A percentile compares a stretch with the other conserved stretches of the same genome.
phyloP scores from a whole-genome alignment of 2,329 filamentous ascomycete species.

The Trichophyton verrucosum region DNA sequence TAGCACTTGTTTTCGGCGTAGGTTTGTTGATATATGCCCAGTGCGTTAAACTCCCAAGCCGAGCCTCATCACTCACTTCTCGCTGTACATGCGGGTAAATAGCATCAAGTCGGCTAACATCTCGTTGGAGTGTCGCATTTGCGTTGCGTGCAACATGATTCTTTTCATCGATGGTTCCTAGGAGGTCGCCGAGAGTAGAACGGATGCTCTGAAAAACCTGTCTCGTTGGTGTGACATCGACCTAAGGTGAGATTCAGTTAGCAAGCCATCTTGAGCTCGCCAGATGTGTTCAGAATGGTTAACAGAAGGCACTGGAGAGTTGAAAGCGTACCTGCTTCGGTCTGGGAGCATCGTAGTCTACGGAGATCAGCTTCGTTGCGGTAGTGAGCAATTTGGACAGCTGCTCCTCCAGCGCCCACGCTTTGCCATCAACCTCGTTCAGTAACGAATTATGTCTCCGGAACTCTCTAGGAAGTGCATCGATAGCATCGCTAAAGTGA shows the following conservation, averaged over 20 bases:
- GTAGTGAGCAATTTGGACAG: conserved; percentile 58
- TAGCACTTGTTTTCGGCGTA: conserved; percentile 40
- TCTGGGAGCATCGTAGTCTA: conserved; percentile 1
- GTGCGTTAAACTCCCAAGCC: conserved; percentile 79
- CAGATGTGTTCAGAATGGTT: neutral
- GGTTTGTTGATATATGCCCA: conserved; percentile 89
- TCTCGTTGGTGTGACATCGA: conserved; percentile 16
- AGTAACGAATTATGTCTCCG: conserved; percentile 90
- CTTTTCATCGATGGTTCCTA: conserved; percentile 89
- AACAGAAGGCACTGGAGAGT: neutral
- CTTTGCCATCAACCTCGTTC: conserved; percentile 96
- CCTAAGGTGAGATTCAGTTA: neutral
- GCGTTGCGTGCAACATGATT: conserved; percentile 92
- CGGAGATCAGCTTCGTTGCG: conserved; percentile 23
- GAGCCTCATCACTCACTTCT: conserved; percentile 89
- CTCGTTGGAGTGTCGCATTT: conserved; percentile 75
- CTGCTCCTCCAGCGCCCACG: conserved; percentile 73
- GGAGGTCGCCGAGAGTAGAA: conserved; percentile 66
- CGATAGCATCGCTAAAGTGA: conserved; percentile 81
- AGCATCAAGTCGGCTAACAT: conserved; percentile 71
- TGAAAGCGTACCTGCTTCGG: conserved; percentile 3
- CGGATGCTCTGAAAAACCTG: conserved; percentile 68
- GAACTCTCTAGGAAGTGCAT: conserved; percentile 85
- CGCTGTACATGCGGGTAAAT: conserved; percentile 75
- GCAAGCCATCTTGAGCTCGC: neutral